Evolutionary conservation across 2,329 filamentous ascomycete species (phyloP).

Genomic region (Penicillium olsonii): DNA sequence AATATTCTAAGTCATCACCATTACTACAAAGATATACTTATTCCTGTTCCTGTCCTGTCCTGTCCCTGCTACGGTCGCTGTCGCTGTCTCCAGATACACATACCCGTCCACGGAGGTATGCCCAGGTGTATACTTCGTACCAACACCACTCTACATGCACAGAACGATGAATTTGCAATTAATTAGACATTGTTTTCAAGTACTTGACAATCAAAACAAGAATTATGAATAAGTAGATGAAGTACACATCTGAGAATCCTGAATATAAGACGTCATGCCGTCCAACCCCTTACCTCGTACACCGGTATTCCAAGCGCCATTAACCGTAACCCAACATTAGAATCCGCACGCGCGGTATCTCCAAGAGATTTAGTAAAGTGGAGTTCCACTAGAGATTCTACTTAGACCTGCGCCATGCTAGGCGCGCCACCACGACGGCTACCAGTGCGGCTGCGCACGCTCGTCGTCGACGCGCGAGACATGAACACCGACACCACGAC

Average conservation of each 20-base stretch:
- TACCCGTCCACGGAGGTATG: no score
- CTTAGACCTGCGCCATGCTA: conserved; percentile 49
- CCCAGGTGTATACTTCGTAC: no score
- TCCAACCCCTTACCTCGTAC: background rate
- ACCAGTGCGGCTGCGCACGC: conserved; percentile 36
- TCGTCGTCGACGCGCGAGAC: conserved; percentile 34
- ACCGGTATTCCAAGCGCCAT: background rate
- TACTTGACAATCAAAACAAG: conserved; percentile 3
- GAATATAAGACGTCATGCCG: background rate
- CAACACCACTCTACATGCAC: no score
- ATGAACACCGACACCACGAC: conserved; percentile 43
- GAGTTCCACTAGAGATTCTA: no score
- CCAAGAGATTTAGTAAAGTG: no score
- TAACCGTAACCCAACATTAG: background rate
- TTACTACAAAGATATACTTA: no score
- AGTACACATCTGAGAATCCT: background rate
- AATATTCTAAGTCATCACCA: no score
- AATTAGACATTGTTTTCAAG: no score
- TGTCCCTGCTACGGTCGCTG: no score
- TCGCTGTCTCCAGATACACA: background rate
- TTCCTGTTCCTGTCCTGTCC: no score
- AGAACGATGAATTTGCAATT: no score
- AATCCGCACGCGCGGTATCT: background rate
- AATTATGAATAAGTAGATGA: conserved; percentile 6
- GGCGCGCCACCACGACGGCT: conserved; percentile 38